A percentile compares a stretch with the other conserved stretches of the same genome.
These are phyloP conservation scores for Candida chauliodis DNA, from an alignment of 805 yeast species.

Conservation along the genomic window DNA sequence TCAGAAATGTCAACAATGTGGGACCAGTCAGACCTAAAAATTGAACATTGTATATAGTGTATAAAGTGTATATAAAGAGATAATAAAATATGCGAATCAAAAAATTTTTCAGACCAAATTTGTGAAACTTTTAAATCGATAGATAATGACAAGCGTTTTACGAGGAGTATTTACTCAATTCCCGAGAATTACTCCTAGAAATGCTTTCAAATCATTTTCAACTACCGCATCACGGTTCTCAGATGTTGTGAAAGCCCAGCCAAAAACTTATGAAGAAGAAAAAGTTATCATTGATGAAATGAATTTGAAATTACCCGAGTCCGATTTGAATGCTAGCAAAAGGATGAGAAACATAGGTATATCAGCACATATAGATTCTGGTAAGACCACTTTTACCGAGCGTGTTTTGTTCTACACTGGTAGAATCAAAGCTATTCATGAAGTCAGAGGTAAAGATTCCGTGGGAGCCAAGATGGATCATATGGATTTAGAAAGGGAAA, in stretches of 20 bases:
- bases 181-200: slow-evolving; percentile 11
- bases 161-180: slow-evolving; percentile 10
- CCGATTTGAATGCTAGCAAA: slow-evolving; percentile 49
- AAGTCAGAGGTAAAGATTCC: slow-evolving; percentile 92
- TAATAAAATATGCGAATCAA: no score
- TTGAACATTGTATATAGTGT: no score
- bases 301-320: slow-evolving; percentile 43
- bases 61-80: no score
- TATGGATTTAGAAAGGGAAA: slow-evolving; percentile 97
- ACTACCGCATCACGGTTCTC: slow-evolving; percentile 1
- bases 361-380: slow-evolving; percentile 97
- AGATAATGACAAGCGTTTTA: slow-evolving; percentile 10
- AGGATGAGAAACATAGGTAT: slow-evolving; percentile 92
- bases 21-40: slow-evolving; percentile 37
- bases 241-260: slow-evolving; percentile 15
- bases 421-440: slow-evolving; percentile 93
- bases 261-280: slow-evolving; percentile 66
- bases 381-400: slow-evolving; percentile 97
- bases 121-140: neutral
- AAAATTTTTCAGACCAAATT: slow-evolving; percentile 5
- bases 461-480: slow-evolving; percentile 99
- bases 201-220: slow-evolving; percentile 7
- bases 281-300: slow-evolving; percentile 63
- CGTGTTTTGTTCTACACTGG: slow-evolving; percentile 96
- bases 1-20: slow-evolving; percentile 55